These are phyloP conservation scores for Saccharomycopsis hybrid DNA, from an alignment of 1,139 yeast species.

Conservation along the genomic window DNA sequence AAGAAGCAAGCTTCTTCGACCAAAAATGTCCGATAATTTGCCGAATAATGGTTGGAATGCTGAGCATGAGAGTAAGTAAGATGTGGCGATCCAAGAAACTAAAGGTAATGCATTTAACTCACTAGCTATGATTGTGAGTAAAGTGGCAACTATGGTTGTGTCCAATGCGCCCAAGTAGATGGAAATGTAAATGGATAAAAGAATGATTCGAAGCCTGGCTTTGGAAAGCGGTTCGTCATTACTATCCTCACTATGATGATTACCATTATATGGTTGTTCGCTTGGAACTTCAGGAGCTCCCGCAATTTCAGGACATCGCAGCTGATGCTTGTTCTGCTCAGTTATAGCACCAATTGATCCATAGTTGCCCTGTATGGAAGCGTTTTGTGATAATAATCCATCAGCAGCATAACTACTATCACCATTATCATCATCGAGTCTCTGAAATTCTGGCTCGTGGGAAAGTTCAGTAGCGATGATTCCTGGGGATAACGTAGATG, in stretches of 20 bases:
- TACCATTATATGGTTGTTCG: not conserved
- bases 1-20: slow-evolving; percentile 52
- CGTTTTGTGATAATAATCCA: too few relatives aligned
- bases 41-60: slow-evolving; percentile 79
- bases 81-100: slow-evolving; percentile 55
- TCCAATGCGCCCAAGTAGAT: slow-evolving; percentile 56
- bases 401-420: not conserved
- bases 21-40: slow-evolving; percentile 79
- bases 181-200: slow-evolving; percentile 40
- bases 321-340: not conserved
- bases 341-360: not conserved
- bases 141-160: slow-evolving; percentile 59
- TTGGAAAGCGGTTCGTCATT: not conserved
- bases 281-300: not conserved
- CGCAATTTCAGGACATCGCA: too few relatives aligned
- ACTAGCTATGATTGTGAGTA: slow-evolving; percentile 56
- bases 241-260: not conserved
- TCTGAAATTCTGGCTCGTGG: slow-evolving; percentile 1
- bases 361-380: not conserved
- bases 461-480: slow-evolving; percentile 7
- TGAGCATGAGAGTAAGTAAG: slow-evolving; percentile 53
- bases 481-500: slow-evolving; percentile 11
- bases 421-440: not conserved
- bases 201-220: slow-evolving; percentile 23
- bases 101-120: slow-evolving; percentile 49